Conservation (phyloP, 1,139 yeast genomes). For the Casaregolazyma lundiana region DNA sequence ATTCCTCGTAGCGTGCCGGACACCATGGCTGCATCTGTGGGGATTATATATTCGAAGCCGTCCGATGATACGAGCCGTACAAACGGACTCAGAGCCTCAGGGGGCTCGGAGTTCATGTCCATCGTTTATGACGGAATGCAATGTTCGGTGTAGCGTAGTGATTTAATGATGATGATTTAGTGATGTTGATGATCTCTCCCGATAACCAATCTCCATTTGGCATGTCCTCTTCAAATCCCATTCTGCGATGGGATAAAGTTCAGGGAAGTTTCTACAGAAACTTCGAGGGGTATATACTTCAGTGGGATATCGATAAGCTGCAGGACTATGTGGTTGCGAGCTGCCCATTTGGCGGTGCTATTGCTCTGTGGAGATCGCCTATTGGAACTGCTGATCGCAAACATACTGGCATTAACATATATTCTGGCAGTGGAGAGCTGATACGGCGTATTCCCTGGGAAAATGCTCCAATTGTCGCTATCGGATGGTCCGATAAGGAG, state of each 20-base stretch:
- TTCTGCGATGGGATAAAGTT: slow-evolving; percentile 34
- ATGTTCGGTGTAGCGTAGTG: too few relatives aligned
- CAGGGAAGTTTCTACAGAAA: slow-evolving; percentile 33
- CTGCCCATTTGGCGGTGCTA: slow-evolving; percentile 43
- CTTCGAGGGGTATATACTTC: slow-evolving; percentile 33
- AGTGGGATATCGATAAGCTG: slow-evolving; percentile 32
- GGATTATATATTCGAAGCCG: slow-evolving; percentile 57
- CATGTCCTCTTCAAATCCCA: slow-evolving; percentile 22
- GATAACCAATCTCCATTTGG: not conserved
- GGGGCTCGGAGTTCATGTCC: slow-evolving; percentile 8
- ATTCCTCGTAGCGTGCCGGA: slow-evolving; percentile 76
- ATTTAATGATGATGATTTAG: too few relatives aligned
- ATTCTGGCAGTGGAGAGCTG: slow-evolving; percentile 49
- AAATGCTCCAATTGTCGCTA: slow-evolving; percentile 48
- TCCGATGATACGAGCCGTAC: slow-evolving; percentile 76
- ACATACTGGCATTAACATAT: slow-evolving; percentile 40
- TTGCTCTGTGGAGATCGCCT: slow-evolving; percentile 36
- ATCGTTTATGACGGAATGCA: not conserved
- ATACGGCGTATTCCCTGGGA: slow-evolving; percentile 46
- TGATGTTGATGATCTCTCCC: too few relatives aligned
- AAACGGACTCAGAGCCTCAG: slow-evolving; percentile 8
- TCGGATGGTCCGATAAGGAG: slow-evolving; percentile 56
- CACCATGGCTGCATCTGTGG: slow-evolving; percentile 74
- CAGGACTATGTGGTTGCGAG: slow-evolving; percentile 35
- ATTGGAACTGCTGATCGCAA: slow-evolving; percentile 23